Base-by-base conservation (phyloP, 345 rosid species). In the Raphanus raphanistrum region DNA sequence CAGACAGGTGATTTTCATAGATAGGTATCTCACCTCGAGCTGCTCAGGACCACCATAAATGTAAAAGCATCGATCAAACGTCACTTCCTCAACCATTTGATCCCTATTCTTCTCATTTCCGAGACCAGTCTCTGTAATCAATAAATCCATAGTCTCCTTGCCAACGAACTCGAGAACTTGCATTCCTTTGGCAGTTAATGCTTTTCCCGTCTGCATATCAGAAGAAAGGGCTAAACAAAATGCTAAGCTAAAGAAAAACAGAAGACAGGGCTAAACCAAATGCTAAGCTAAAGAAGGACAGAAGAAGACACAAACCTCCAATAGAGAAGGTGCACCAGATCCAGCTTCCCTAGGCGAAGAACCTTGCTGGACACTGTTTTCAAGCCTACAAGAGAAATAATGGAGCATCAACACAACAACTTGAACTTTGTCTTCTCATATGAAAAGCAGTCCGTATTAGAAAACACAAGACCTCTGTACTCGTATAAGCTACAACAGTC, bases 41-140 rank as follows among this genome's bases (percentile, higher is more conserved):
- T 91, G 98, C 81, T 95, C 97, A 73, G 98, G 99, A 78, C 99
- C 99, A 65, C 99, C 98, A 84, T 93, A 95, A 77, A 96, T 96
- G 80, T 93, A 96, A 87, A 96, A 96, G 85, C 98, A 96, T 31
- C 97, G 88, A 86, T 93, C 97, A 86, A 96, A 96, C 71, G 93
- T 87, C 65, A 93, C 89, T 84, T 96, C 98, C 87, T 91, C 99
- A 65, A 75, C 78, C 38, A 84, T 82, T 70, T 88, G 96, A 85
- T 92, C 82, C 48, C 83, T 48, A 38, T 83, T 88, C 84, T 88
- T 91, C 61, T 89, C 97, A 68, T 73, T 81, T 36, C 88, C 91
- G 4, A 91, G 85, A 63, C 98, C 96, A 75, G 97, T 84, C 88
- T 96, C 99, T 12, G 84, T 80, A 84, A 93, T 90, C 70, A 96